Evolutionary conservation across 345 rosid genomes (phyloP), one percentile per base, ranked within the genome.

Genomic region (Aurinia saxatilis): DNA sequence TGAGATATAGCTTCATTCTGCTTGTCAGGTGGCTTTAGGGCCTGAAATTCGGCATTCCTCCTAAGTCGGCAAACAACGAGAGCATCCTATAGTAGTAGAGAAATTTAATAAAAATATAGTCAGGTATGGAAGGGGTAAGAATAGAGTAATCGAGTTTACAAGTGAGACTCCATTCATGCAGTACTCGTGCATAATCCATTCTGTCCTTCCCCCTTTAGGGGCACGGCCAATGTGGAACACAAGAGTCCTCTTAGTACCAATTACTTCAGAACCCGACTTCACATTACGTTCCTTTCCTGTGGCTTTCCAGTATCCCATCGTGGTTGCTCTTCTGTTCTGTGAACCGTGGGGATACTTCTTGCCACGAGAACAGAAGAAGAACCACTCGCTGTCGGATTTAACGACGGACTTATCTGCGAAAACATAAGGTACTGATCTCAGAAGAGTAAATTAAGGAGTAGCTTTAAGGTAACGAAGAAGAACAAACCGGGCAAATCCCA

Each of bases 221-320:
- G 95, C 96, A 63, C 96, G 98, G 25, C 98, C 96, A 2, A 64
- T 19, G 59, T 92, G 96, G 71, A 92, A 89, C 35, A 92, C 93
- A 0, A 92, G 95, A 9, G 98, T 89, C 66, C 96, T 85, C 76
- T 92, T 92, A 2, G 91, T 84, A 9, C 98, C 96, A 53, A 92
- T 84, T 12, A 84, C 79, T 16, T 56, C 57, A 35, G 75, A 54
- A 25, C 90, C 88, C 2, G 84, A 80, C 78, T 80, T 87, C 3
- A 92, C 91, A 42, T 73, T 81, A 9, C 96, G 85, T 53, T 87
- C 98, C 68, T 85, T 92, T 9, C 98, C 98, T 0, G 98, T 92
- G 57, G 96, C 91, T 73, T 92, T 92, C 98, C 96, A 89, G 56
- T 87, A 92, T 17, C 98, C 96, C 19, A 39, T 84, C 23, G 72